Percentiles rank a stretch among this genome's conserved stretches.
phyloP scores from a whole-genome alignment of 805 yeast genomes.

The Starmera quercuum region DNA sequence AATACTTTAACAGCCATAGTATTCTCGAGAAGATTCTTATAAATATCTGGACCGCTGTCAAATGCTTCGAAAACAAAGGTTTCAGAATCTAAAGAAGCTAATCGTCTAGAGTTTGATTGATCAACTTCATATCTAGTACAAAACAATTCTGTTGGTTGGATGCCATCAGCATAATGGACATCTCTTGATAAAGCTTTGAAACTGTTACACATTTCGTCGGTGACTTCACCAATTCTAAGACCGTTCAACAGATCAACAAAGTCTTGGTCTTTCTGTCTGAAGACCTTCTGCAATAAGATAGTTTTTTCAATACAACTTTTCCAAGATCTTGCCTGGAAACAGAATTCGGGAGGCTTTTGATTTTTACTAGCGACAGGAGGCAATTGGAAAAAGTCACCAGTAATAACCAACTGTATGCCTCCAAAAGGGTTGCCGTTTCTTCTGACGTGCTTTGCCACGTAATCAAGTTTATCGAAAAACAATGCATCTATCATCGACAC shows the following conservation, averaged over 20 bases:
- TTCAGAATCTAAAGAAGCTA: slow-evolving; percentile 42
- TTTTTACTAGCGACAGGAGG: slow-evolving; percentile 67
- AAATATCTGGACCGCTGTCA: slow-evolving; percentile 27
- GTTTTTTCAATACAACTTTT: slow-evolving; percentile 51
- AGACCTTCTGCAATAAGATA: slow-evolving; percentile 67
- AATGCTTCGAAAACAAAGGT: slow-evolving; percentile 34
- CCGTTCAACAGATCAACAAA: slow-evolving; percentile 76
- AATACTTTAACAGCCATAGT: slow-evolving; percentile 66
- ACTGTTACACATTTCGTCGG: slow-evolving; percentile 35
- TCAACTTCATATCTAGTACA: slow-evolving; percentile 87
- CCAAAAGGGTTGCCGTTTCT: slow-evolving; percentile 66
- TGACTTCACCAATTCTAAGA: slow-evolving; percentile 65
- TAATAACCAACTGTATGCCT: slow-evolving; percentile 80
- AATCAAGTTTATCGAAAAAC: slow-evolving; percentile 68
- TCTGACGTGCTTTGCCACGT: slow-evolving; percentile 53
- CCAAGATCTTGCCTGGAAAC: slow-evolving; percentile 79
- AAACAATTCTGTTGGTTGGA: slow-evolving; percentile 82
- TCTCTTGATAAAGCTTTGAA: slow-evolving; percentile 52
- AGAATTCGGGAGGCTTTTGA: slow-evolving; percentile 38
- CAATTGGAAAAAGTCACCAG: slow-evolving; percentile 95
- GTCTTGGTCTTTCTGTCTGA: slow-evolving; percentile 80
- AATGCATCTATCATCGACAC: slow-evolving; percentile 87
- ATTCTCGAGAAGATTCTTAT: slow-evolving; percentile 34
- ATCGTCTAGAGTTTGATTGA: slow-evolving; percentile 51
- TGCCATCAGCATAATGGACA: slow-evolving; percentile 59